These are phyloP conservation scores for Sporodiniella umbellata DNA, from an alignment of 371 early-diverging fungal genomes.

Conservation along the genomic window DNA sequence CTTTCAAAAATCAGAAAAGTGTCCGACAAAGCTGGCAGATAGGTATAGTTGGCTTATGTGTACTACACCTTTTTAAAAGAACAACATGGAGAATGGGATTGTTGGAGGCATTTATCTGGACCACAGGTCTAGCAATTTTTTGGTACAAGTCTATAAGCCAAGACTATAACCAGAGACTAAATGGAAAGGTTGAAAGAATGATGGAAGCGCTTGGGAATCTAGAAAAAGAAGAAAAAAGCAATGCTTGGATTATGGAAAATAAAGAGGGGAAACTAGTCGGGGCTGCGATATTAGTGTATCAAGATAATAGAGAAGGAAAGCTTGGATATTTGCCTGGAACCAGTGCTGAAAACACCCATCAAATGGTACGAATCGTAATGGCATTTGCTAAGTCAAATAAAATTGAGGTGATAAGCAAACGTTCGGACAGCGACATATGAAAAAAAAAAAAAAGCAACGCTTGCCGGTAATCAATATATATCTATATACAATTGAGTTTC, in stretches of 20 bases:
- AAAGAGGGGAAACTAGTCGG: slow-evolving; percentile 19
- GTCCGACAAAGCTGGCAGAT: slow-evolving; percentile 34
- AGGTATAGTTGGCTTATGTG: slow-evolving; percentile 30
- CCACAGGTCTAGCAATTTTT: slow-evolving; percentile 26
- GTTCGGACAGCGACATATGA: neutral
- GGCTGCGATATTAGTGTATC: slow-evolving; percentile 22
- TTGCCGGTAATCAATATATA: too few species aligned
- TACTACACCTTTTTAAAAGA: slow-evolving; percentile 13
- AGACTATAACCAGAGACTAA: slow-evolving; percentile 7
- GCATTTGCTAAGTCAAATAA: slow-evolving; percentile 37
- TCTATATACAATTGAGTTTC: too few species aligned
- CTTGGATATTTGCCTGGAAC: slow-evolving; percentile 33
- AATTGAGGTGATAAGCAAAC: slow-evolving; percentile 38
- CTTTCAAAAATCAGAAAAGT: slow-evolving; percentile 1
- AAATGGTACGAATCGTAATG: slow-evolving; percentile 35
- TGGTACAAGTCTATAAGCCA: slow-evolving; percentile 24
- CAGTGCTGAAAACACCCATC: slow-evolving; percentile 21
- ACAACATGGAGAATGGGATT: slow-evolving; percentile 3
- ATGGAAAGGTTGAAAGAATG: slow-evolving; percentile 1
- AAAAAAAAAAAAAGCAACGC: too few species aligned
- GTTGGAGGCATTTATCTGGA: slow-evolving; percentile 28
- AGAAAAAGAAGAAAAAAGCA: slow-evolving; percentile 20
- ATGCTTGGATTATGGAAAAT: slow-evolving; percentile 35
- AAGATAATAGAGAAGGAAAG: slow-evolving; percentile 32
- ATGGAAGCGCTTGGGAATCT: neutral